A percentile compares a stretch with the other conserved stretches of the same genome.
Evolutionary conservation across 345 rosid genomes (phyloP).

Genomic region (Arabidopsis thaliana): TAIR10.1 NC_003070.9:27079001-27079500

Average conservation of each 20-base stretch:
- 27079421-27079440: slow-evolving; percentile 32
- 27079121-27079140: neutral
- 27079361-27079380: slow-evolving; percentile 85
- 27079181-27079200: slow-evolving; percentile 83
- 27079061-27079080: neutral
- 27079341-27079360: slow-evolving; percentile 87
- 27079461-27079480: slow-evolving; percentile 2
- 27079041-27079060: neutral
- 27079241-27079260: slow-evolving; percentile 99
- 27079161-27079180: slow-evolving; percentile 74
- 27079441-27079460: neutral
- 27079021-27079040: slow-evolving; percentile 61
- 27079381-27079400: slow-evolving; percentile 99
- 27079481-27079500: slow-evolving; percentile 4
- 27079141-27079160: slow-evolving; percentile 79
- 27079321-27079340: slow-evolving; percentile 96
- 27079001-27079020: slow-evolving; percentile 83
- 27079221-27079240: slow-evolving; percentile 99
- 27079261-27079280: slow-evolving; percentile 97
- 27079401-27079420: slow-evolving; percentile 96
- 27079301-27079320: slow-evolving; percentile 90
- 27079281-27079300: slow-evolving; percentile 83
- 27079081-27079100: too few species aligned
- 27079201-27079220: slow-evolving; percentile 96
- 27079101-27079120: neutral